Evolutionary conservation across 306 rosid species (phyloP).

Genomic region (Quercus suber): DNA sequence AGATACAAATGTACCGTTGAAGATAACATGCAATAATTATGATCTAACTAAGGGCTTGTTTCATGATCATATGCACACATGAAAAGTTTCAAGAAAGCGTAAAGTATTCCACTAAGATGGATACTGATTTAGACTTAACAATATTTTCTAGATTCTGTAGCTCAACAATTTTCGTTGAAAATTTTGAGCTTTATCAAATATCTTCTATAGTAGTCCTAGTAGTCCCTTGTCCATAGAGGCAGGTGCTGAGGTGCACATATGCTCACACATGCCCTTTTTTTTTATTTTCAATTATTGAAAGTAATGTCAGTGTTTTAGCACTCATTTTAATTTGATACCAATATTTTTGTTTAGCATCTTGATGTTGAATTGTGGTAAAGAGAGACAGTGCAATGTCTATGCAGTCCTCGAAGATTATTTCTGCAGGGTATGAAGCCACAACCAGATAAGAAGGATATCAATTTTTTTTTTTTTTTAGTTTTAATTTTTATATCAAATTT

Average conservation of each 20-base stretch:
- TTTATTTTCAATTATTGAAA: too few species aligned
- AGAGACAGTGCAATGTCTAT: constrained; percentile 69
- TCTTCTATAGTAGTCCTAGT: too few species aligned
- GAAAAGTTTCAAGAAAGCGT: not conserved
- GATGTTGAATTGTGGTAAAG: constrained; percentile 44
- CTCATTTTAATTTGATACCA: too few species aligned
- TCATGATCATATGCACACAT: not conserved
- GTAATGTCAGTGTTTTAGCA: too few species aligned
- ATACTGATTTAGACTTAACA: constrained; percentile 38
- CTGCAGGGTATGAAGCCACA: constrained; percentile 44
- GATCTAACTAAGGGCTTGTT: not conserved
- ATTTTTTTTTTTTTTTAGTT: not conserved
- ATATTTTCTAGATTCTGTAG: too few species aligned
- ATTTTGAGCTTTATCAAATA: too few species aligned
- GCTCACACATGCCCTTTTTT: too few species aligned
- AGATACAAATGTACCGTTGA: not conserved
- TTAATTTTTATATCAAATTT: not conserved
- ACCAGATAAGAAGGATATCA: not conserved
- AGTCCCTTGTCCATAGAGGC: too few species aligned
- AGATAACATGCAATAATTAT: not conserved
- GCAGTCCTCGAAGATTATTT: constrained; percentile 64
- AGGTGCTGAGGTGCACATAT: too few species aligned
- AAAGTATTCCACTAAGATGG: constrained; percentile 6
- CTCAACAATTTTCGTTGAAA: too few species aligned
- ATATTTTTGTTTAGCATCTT: constrained; percentile 49